Evolutionary conservation across 345 rosid genomes (phyloP), one percentile per base, ranked within the genome.

Genomic region (Bruguiera sexangula): DNA sequence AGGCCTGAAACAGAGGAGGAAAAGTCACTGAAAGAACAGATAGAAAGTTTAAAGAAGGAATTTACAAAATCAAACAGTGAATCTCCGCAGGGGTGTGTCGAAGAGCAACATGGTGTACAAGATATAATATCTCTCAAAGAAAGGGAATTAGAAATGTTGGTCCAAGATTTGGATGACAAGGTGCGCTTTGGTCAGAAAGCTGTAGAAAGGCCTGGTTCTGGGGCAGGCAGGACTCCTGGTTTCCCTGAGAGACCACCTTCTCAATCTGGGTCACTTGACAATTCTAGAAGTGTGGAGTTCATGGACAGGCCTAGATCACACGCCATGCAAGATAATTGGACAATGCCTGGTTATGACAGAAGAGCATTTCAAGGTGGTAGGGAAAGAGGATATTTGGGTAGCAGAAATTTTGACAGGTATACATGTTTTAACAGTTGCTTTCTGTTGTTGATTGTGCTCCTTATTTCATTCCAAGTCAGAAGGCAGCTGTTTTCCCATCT

Each of bases 1-100:
- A 96, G 99, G 90, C 90, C 87, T 63, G 89, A 87, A 81, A 85
- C 98, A 8, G 96, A 83, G 74, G 92, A 83, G 78, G 99, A 92
- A 82, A 90, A 77, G 71, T 39, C 58, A 43, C 67, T 90, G 86
- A 86, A 84, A 76, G 91, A 89, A 70, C 87, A 92, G 76, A 81
- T 96, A 8, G 86, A 84, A 65, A 75, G 68, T 29, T 71, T 92
- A 66, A 81, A 81, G 61, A 77, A 79, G 69, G 86, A 81, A 78
- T 32, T 68, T 63, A 48, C 78, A 48, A 57, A 82, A 69, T 80
- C 60, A 29, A 76, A 79, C 30, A 62, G 51, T 78, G 90, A 82
- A 71, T 1, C 81, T 68, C 64, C 55, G 62, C 84, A 78, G 62
- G 88, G 65, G 29, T 60, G 84, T 48, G 76, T 66, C 51, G 83